phyloP scores from a whole-genome alignment of 2,329 filamentous ascomycete genomes.

The Bertia moriformis region DNA sequence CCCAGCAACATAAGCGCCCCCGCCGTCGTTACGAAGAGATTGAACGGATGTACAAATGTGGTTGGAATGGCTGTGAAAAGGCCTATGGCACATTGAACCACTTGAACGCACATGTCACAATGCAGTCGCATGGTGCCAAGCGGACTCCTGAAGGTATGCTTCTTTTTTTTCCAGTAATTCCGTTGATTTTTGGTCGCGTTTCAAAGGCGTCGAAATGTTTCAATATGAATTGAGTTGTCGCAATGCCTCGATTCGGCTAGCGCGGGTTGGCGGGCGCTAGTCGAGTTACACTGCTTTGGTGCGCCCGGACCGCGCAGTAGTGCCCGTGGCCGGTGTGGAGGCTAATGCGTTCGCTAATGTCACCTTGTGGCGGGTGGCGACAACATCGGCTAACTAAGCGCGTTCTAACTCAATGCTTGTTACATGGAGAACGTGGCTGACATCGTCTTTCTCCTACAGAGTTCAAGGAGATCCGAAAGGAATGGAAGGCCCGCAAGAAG shows the following conservation, averaged over 20 bases:
- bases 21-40: slow-evolving; percentile 93
- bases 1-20: slow-evolving; percentile 92
- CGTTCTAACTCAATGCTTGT: too few species aligned
- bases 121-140: slow-evolving; percentile 93
- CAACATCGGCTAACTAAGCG: too few species aligned
- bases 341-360: too few species aligned
- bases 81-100: slow-evolving; percentile 96
- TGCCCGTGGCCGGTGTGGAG: neutral
- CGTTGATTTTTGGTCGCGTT: slow-evolving; percentile 7
- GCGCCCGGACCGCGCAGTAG: neutral
- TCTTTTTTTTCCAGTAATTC: too few species aligned
- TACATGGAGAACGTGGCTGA: neutral
- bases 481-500: slow-evolving; percentile 99
- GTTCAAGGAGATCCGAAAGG: slow-evolving; percentile 97
- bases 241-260: slow-evolving; percentile 21
- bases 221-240: too few species aligned
- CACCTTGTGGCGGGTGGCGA: too few species aligned
- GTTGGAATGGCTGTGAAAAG: slow-evolving; percentile 96
- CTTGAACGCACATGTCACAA: slow-evolving; percentile 92
- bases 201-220: too few species aligned
- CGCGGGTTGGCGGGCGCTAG: slow-evolving; percentile 16
- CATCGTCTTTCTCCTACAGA: slow-evolving; percentile 42
- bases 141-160: slow-evolving; percentile 87
- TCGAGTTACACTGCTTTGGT: slow-evolving; percentile 22
- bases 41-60: slow-evolving; percentile 99